These are phyloP conservation scores for Thuidium tamariscinum DNA, from an alignment of 225 moss, liverwort and hornwort genomes.

Conservation along the genomic window DNA sequence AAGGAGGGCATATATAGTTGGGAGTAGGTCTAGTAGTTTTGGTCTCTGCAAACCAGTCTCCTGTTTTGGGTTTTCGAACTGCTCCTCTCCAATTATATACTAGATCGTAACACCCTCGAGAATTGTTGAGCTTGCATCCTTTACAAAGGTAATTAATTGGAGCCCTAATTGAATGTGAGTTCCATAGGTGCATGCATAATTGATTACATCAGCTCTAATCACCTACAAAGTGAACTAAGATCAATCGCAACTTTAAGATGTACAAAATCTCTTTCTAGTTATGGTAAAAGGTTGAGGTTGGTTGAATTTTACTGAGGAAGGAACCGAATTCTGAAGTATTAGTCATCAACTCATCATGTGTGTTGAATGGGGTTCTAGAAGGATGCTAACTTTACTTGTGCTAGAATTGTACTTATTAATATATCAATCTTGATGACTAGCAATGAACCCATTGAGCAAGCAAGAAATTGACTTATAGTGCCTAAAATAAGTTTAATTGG, in stretches of 20 bases:
- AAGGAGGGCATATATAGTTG: slow-evolving; percentile 30
- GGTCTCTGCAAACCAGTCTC: slow-evolving; percentile 24
- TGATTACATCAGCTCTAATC: neutral
- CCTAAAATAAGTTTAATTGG: neutral
- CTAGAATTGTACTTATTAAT: neutral
- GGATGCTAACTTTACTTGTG: neutral
- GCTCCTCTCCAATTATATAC: neutral
- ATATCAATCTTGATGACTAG: neutral
- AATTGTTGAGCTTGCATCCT: neutral
- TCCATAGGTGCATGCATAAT: neutral
- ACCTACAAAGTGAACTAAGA: neutral
- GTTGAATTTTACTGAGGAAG: neutral
- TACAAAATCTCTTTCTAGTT: neutral
- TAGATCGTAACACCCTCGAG: neutral
- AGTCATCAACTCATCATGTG: neutral
- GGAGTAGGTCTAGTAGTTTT: slow-evolving; percentile 55
- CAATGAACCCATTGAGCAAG: neutral
- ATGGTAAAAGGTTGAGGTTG: neutral
- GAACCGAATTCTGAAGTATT: neutral
- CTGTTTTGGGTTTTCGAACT: slow-evolving; percentile 41
- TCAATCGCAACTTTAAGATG: neutral
- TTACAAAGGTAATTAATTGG: neutral
- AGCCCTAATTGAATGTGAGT: neutral
- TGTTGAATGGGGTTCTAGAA: neutral
- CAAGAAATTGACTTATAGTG: too few relatives aligned